These are phyloP conservation scores for Epichloe brachyelytri DNA, from an alignment of 2,329 filamentous ascomycete species.

Conservation along the genomic window DNA sequence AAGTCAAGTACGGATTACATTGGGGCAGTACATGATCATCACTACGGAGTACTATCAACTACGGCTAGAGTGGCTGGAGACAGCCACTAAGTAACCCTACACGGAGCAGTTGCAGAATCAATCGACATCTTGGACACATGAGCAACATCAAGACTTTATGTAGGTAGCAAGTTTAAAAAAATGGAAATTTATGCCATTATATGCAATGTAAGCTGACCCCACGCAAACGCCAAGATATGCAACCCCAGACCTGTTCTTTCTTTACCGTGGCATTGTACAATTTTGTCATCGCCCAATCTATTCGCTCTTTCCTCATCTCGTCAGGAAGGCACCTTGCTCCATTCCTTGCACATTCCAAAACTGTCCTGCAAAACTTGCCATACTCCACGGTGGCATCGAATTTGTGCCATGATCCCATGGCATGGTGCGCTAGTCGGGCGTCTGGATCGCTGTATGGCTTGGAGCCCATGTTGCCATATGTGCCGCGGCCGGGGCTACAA, in stretches of 20 bases:
- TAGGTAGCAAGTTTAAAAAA: background rate
- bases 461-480: slow-evolving; percentile 14
- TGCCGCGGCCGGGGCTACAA: slow-evolving; percentile 10
- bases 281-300: background rate
- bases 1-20: no score
- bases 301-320: background rate
- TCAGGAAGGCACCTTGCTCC: slow-evolving; percentile 10
- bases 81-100: no score
- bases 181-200: background rate
- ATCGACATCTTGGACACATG: no score
- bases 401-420: slow-evolving; percentile 12
- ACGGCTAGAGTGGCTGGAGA: no score
- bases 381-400: slow-evolving; percentile 11
- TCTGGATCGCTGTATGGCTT: slow-evolving; percentile 11
- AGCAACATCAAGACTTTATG: no score
- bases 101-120: no score
- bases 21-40: no score
- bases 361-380: slow-evolving; percentile 13
- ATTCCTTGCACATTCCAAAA: slow-evolving; percentile 11
- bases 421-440: slow-evolving; percentile 11
- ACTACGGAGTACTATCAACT: no score
- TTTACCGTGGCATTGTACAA: background rate
- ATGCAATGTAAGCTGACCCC: background rate
- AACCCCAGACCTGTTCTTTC: background rate
- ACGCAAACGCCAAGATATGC: background rate